Evolutionary conservation across 805 yeast species (phyloP).

Genomic region (Yarrowia sp.): DNA sequence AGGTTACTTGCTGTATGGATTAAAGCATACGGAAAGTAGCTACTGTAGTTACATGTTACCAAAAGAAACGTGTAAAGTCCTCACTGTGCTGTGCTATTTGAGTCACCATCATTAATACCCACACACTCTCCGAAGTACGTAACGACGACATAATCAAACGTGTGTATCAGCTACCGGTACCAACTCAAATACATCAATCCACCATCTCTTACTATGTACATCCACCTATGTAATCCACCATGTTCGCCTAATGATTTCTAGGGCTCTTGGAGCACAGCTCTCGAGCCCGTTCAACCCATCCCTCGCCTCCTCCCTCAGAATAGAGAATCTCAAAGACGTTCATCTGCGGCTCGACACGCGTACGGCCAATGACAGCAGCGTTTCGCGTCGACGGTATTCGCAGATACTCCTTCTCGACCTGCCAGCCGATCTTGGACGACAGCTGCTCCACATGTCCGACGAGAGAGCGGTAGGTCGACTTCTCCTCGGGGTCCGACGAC

Average conservation of each 20-base stretch:
- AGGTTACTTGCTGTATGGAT: too few relatives aligned
- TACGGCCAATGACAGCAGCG: conserved; percentile 78
- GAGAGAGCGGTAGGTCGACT: conserved; percentile 77
- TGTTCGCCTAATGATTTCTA: conserved; percentile 54
- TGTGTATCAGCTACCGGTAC: too few relatives aligned
- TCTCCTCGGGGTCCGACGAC: conserved; percentile 36
- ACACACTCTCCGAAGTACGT: too few relatives aligned
- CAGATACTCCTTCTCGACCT: conserved; percentile 76
- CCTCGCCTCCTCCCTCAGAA: conserved; percentile 84
- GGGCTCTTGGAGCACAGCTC: conserved; percentile 67
- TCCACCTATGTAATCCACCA: neutral
- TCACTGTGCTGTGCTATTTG: too few relatives aligned
- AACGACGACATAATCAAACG: too few relatives aligned
- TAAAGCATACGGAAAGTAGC: too few relatives aligned
- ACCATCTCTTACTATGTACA: neutral
- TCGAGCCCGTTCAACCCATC: conserved; percentile 84
- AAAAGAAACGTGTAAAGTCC: too few relatives aligned
- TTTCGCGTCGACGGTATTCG: conserved; percentile 94
- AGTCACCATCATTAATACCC: too few relatives aligned
- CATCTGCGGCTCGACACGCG: conserved; percentile 40
- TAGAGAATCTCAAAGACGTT: conserved; percentile 58
- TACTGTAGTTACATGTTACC: too few relatives aligned
- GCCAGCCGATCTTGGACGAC: conserved; percentile 75
- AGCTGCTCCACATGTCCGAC: conserved; percentile 80
- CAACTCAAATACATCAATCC: neutral